A percentile compares a stretch with the other conserved stretches of the same genome.
Evolutionary conservation across 2,329 filamentous ascomycete species (phyloP).

Genomic region (Alternaria alternata): DNA sequence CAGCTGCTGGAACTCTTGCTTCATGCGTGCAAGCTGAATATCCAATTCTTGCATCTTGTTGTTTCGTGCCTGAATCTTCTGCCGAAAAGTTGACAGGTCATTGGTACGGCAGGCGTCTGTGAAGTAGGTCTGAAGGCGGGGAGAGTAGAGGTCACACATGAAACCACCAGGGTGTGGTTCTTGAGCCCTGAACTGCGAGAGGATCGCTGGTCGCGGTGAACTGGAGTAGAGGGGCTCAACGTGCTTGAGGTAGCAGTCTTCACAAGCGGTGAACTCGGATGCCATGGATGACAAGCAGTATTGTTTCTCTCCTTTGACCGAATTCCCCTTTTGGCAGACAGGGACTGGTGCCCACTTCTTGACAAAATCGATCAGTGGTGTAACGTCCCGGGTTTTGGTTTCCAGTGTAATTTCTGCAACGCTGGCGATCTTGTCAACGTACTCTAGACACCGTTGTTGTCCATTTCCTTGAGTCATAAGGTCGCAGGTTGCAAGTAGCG

Average conservation of each 20-base stretch:
- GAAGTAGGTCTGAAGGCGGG: constrained; percentile 24
- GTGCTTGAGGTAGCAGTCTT: constrained; percentile 27
- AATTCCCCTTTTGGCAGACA: constrained; percentile 11
- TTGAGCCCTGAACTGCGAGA: constrained; percentile 6
- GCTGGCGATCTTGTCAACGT: constrained; percentile 19
- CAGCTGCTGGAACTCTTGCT: constrained; percentile 19
- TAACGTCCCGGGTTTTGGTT: constrained; percentile 11
- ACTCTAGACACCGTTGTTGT: constrained; percentile 17
- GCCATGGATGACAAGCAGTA: constrained; percentile 14
- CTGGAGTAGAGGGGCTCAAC: constrained; percentile 12
- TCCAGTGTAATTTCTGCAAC: constrained; percentile 10
- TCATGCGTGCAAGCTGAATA: constrained; percentile 19
- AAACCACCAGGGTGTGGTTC: constrained; percentile 10
- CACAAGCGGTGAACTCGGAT: constrained; percentile 24
- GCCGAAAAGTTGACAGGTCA: constrained; percentile 12
- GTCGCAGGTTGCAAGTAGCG: constrained; percentile 30
- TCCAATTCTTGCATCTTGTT: constrained; percentile 21
- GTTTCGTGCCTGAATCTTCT: constrained; percentile 16
- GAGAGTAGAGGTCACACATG: constrained; percentile 26
- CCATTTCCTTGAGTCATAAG: constrained; percentile 18
- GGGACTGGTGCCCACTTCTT: constrained; percentile 22
- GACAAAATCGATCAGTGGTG: constrained; percentile 16
- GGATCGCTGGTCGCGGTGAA: constrained; percentile 2
- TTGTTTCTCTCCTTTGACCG: constrained; percentile 10
- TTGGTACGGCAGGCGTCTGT: constrained; percentile 16